A percentile compares a stretch with the other conserved stretches of the same genome.
Evolutionary conservation across 441 rosid genomes (phyloP).

Genomic region (Adansonia rubrostipa): DNA sequence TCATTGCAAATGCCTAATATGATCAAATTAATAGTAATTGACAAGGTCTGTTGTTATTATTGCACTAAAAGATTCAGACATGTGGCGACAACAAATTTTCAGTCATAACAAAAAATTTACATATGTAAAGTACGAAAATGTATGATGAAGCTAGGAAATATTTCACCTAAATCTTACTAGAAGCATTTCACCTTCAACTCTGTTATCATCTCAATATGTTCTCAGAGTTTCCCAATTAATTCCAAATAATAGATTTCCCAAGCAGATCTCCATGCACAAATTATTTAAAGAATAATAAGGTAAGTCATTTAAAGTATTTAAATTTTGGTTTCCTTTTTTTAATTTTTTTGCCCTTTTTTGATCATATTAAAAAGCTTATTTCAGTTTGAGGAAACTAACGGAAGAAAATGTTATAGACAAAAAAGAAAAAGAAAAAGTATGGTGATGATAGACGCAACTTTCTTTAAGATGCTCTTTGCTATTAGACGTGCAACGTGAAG

Average conservation of each 20-base stretch:
- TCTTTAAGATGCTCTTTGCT: not conserved
- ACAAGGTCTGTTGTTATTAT: not conserved
- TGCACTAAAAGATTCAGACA: not conserved
- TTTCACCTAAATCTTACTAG: not conserved
- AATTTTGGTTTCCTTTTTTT: not conserved
- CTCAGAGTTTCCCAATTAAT: not conserved
- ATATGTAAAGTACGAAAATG: not conserved
- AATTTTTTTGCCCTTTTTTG: not conserved
- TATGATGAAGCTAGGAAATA: not conserved
- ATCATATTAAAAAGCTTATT: not conserved
- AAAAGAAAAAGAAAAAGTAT: not conserved
- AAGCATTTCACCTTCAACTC: not conserved
- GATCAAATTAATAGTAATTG: constrained; percentile 1
- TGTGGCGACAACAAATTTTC: not conserved
- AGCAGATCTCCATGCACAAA: not conserved
- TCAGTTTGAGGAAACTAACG: not conserved
- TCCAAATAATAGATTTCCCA: not conserved
- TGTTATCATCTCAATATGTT: not conserved
- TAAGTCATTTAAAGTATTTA: not conserved
- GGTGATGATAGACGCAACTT: not conserved
- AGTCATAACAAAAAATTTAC: not conserved
- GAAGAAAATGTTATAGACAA: constrained; percentile 14
- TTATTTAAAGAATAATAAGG: not conserved
- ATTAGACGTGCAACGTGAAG: constrained; percentile 2
- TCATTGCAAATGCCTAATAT: not conserved